Percentiles rank a stretch among this genome's conserved stretches.
Evolutionary conservation across 2,329 filamentous ascomycete genomes (phyloP).

Genomic region (Escovopsis sp.): DNA sequence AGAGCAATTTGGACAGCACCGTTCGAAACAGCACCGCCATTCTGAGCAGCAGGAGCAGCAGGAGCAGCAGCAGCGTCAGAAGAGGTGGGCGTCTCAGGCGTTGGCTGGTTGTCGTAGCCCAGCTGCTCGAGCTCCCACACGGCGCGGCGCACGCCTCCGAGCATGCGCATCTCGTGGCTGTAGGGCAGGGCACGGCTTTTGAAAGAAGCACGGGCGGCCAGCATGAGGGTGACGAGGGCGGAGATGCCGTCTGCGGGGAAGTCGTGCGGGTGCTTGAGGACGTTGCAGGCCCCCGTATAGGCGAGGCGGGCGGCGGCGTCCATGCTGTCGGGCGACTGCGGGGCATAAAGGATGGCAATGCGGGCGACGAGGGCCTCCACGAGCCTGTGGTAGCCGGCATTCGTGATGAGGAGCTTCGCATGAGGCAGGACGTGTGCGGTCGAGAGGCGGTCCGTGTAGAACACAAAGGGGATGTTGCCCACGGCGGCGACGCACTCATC

Average conservation of each 20-base stretch:
- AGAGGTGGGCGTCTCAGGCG: no score
- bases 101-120: background rate
- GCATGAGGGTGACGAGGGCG: no score
- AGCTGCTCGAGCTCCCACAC: slow-evolving; percentile 16
- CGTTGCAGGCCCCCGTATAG: background rate
- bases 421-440: slow-evolving; percentile 20
- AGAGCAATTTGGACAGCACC: no score
- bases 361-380: slow-evolving; percentile 20
- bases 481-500: slow-evolving; percentile 12
- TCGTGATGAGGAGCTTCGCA: slow-evolving; percentile 19
- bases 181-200: slow-evolving; percentile 9
- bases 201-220: no score
- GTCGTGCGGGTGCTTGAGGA: no score
- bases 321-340: slow-evolving; percentile 22
- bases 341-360: slow-evolving; percentile 20
- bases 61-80: no score
- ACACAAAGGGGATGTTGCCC: slow-evolving; percentile 13
- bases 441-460: slow-evolving; percentile 19
- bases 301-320: slow-evolving; percentile 19
- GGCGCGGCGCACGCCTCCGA: slow-evolving; percentile 13
- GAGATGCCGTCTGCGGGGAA: slow-evolving; percentile 1
- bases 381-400: slow-evolving; percentile 22
- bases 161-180: slow-evolving; percentile 13
- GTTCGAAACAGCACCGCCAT: no score
- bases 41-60: no score